Evolutionary conservation across 2,329 filamentous ascomycete species (phyloP).

Genomic region (Pyrenophora seminiperda): DNA sequence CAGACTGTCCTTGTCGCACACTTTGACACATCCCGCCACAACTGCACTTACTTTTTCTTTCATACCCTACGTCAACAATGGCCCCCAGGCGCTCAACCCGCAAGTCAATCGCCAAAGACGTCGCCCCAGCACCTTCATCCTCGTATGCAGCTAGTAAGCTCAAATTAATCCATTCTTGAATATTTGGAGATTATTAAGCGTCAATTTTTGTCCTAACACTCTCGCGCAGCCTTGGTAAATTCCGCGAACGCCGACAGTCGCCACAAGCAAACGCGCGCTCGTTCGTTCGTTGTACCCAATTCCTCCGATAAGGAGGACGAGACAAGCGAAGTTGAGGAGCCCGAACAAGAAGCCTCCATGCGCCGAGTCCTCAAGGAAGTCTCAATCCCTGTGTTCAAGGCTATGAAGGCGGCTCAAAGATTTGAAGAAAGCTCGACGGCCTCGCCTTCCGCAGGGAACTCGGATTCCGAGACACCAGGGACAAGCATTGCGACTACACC

Average conservation of each 20-base stretch:
- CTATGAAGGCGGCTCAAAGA: constrained; percentile 18
- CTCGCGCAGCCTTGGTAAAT: constrained; percentile 9
- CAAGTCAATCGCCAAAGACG: constrained; percentile 24
- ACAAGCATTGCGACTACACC: constrained; percentile 65
- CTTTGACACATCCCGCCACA: not conserved
- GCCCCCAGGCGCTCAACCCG: constrained; percentile 34
- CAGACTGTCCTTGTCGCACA: not conserved
- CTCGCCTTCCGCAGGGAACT: constrained; percentile 46
- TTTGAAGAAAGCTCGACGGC: constrained; percentile 36
- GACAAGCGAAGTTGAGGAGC: constrained; percentile 14
- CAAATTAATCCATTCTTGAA: not conserved
- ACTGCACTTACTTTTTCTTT: constrained; percentile 1
- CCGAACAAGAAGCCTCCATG: constrained; percentile 8
- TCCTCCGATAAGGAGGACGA: constrained; percentile 41
- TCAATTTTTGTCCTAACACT: constrained; percentile 2
- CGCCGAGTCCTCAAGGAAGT: constrained; percentile 43
- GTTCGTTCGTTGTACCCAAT: constrained; percentile 38
- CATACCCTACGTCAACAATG: constrained; percentile 19
- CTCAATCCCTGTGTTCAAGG: constrained; percentile 33
- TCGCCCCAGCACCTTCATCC: constrained; percentile 9
- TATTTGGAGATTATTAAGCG: not conserved
- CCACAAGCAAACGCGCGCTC: constrained; percentile 26
- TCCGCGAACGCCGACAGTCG: constrained; percentile 12
- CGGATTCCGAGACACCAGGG: constrained; percentile 64
- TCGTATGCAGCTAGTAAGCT: constrained; percentile 10